Conservation (phyloP, 2,329 filamentous ascomycete genomes). For the Aspergillus sp. region DNA sequence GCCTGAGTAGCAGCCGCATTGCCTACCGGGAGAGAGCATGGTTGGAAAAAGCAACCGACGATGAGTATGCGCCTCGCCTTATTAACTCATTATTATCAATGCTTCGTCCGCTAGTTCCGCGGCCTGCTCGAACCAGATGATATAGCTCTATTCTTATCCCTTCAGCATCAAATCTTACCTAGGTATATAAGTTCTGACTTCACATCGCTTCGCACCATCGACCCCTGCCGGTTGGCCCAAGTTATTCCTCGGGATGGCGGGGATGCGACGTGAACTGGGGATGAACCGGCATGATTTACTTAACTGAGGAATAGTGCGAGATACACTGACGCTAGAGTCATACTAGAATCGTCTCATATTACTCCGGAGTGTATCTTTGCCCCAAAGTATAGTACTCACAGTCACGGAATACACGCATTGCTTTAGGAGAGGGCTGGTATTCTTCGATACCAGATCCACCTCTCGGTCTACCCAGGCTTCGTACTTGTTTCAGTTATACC, state of each 20-base stretch:
- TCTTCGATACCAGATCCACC: not conserved
- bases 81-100: not conserved
- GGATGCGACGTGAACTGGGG: no score
- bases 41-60: not conserved
- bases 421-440: not conserved
- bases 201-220: not conserved
- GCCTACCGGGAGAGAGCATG: not conserved
- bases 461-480: not conserved
- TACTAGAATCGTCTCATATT: constrained; percentile 31
- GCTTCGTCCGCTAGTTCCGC: constrained; percentile 2
- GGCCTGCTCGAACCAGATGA: not conserved
- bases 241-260: not conserved
- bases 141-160: not conserved
- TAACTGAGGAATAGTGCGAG: not conserved
- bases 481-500: not conserved
- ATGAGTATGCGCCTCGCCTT: not conserved
- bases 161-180: not conserved
- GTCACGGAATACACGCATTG: not conserved
- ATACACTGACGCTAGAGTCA: constrained; percentile 37
- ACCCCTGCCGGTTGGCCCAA: not conserved
- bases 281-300: not conserved
- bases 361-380: no score
- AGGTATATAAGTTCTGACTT: not conserved
- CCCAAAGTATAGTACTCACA: not conserved
- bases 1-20: not conserved